Percentiles rank a stretch among this genome's conserved stretches.
phyloP scores from a whole-genome alignment of 441 rosid genomes.

The Rhodomyrtus psidioides region DNA sequence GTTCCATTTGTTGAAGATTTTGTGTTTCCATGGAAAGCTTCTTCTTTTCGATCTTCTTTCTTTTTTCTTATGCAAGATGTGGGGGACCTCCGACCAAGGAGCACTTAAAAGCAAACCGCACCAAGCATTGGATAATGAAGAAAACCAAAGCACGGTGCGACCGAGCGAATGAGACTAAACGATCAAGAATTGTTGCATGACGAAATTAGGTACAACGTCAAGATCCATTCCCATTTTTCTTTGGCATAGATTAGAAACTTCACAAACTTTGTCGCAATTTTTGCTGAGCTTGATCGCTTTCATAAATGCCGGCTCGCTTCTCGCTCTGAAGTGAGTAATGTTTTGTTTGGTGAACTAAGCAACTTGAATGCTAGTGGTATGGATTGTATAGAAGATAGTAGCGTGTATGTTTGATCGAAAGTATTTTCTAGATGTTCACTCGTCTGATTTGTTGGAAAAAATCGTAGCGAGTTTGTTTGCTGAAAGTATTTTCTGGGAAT shows the following conservation, averaged over 20 bases:
- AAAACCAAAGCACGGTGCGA: not conserved
- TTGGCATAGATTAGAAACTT: accelerated
- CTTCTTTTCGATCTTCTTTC: not conserved
- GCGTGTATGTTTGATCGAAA: no score
- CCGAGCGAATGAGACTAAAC: not conserved
- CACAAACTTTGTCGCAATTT: not conserved
- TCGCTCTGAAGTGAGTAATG: no score
- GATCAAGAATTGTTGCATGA: not conserved
- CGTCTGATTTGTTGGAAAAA: no score
- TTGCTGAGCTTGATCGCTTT: no score
- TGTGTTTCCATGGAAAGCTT: not conserved
- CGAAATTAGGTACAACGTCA: not conserved
- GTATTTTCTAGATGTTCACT: no score
- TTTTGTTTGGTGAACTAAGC: no score
- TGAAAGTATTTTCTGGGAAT: no score
- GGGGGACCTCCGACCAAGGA: not conserved
- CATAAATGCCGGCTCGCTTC: no score
- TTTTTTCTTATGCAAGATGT: not conserved
- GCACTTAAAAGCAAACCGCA: not conserved
- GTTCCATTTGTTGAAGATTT: not conserved
- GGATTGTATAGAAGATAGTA: no score
- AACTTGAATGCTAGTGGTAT: no score
- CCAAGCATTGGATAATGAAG: not conserved
- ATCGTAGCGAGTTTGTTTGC: no score
- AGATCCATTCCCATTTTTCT: not conserved